A percentile compares a stretch with the other conserved stretches of the same genome.
Evolutionary conservation across 257 asterid species (phyloP).

Genomic region (Fraxinus quadrangulata): DNA sequence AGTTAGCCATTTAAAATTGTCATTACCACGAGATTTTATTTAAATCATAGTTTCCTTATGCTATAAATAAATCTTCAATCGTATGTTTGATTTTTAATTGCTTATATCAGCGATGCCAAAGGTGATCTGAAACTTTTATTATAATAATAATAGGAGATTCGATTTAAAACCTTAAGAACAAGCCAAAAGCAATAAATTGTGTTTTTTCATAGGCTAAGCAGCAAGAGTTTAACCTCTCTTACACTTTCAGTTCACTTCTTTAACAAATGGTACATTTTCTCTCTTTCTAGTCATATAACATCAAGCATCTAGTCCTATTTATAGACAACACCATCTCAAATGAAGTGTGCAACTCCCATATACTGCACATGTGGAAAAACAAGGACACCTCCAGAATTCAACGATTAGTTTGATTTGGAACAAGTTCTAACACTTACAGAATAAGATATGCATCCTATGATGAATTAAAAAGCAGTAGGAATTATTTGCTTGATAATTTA

Average conservation of each 20-base stretch:
- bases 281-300: not conserved
- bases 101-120: not conserved
- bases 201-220: not conserved
- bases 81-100: not conserved
- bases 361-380: not conserved
- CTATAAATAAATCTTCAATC: not conserved
- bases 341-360: not conserved
- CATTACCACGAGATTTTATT: not conserved
- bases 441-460: not conserved
- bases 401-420: not conserved
- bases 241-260: not conserved
- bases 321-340: not conserved
- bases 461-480: not conserved
- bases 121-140: not conserved
- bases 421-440: not conserved
- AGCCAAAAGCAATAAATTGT: not conserved
- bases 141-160: not conserved
- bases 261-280: not conserved
- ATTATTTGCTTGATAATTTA: not conserved
- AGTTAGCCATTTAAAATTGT: not conserved
- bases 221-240: not conserved
- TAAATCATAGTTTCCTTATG: not conserved
- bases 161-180: not conserved
- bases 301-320: slow-evolving; percentile 1
- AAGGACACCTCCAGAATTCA: not conserved